Evolutionary conservation across 176 grass and related monocot species (phyloP).

Genomic region (Pontederia crassipes): DNA sequence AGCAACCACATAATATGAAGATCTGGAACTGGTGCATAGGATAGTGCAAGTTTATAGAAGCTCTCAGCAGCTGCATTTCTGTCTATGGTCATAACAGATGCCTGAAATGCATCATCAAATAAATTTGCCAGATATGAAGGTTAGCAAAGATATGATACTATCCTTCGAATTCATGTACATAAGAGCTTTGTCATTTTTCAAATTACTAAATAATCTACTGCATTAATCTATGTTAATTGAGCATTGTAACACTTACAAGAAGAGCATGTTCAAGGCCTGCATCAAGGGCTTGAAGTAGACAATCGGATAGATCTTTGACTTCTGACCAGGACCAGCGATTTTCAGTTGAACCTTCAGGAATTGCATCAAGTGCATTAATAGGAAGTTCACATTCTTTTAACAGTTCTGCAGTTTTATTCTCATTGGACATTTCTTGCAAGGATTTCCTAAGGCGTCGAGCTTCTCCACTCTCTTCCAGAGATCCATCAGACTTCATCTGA

Average conservation of each 20-base stretch:
- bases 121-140: too few relatives aligned
- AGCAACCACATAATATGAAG: constrained; percentile 99
- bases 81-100: constrained; percentile 59
- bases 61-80: constrained; percentile 87
- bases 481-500: constrained; percentile 93
- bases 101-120: constrained; percentile 22
- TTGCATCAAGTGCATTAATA: constrained; percentile 45
- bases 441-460: constrained; percentile 78
- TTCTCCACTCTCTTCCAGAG: constrained; percentile 95
- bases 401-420: constrained; percentile 38
- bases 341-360: constrained; percentile 59
- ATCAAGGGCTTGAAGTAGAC: constrained; percentile 92
- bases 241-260: constrained; percentile 39
- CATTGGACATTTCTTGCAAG: constrained; percentile 83
- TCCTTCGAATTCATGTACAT: too few relatives aligned
- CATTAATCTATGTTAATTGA: too few relatives aligned
- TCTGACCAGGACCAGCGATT: constrained; percentile 92
- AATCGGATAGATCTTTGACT: constrained; percentile 76
- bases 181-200: too few relatives aligned
- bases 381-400: constrained; percentile 70
- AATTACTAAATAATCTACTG: too few relatives aligned
- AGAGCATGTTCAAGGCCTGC: constrained; percentile 87
- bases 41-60: constrained; percentile 89
- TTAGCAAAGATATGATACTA: too few relatives aligned
- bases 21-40: constrained; percentile 87